Percentiles rank a stretch among this genome's conserved stretches.
Conservation (phyloP, 78 protist species). For the Monocercomonoides exilis region DNA sequence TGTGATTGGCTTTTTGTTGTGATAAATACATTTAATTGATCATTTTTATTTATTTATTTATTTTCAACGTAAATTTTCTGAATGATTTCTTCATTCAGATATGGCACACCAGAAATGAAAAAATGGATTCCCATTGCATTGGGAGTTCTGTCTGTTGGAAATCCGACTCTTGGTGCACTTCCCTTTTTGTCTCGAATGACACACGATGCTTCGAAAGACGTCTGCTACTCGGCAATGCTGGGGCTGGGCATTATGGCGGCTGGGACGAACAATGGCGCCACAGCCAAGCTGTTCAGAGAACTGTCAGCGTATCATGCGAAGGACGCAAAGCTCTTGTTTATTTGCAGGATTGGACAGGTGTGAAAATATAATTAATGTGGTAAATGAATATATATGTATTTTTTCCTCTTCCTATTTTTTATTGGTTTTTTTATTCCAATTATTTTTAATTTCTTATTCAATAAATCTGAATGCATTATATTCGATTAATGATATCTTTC, state of each 20-base stretch:
- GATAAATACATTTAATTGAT: not conserved
- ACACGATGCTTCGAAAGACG: not conserved
- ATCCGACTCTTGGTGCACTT: not conserved
- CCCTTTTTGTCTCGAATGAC: constrained; percentile 12
- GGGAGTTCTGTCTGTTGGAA: not conserved
- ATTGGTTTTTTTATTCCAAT: not conserved
- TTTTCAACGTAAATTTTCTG: not conserved
- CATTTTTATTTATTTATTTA: not conserved
- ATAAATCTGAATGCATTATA: not conserved
- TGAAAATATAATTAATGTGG: not conserved
- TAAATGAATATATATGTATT: not conserved
- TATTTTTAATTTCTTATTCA: not conserved
- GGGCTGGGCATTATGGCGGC: constrained; percentile 59
- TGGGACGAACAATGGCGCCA: constrained; percentile 91
- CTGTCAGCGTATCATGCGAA: constrained; percentile 67
- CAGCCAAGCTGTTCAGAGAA: constrained; percentile 72
- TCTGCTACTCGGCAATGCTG: constrained; percentile 63
- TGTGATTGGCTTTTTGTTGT: not conserved
- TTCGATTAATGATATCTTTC: not conserved
- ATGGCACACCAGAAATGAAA: not conserved
- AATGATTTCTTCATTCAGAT: not conserved
- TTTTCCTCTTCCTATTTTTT: not conserved
- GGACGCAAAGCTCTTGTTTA: constrained; percentile 26
- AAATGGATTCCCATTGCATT: not conserved
- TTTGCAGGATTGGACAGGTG: constrained; percentile 28